Conservation (phyloP, 257 asterid genomes). For the Petunia secreta region DNA sequence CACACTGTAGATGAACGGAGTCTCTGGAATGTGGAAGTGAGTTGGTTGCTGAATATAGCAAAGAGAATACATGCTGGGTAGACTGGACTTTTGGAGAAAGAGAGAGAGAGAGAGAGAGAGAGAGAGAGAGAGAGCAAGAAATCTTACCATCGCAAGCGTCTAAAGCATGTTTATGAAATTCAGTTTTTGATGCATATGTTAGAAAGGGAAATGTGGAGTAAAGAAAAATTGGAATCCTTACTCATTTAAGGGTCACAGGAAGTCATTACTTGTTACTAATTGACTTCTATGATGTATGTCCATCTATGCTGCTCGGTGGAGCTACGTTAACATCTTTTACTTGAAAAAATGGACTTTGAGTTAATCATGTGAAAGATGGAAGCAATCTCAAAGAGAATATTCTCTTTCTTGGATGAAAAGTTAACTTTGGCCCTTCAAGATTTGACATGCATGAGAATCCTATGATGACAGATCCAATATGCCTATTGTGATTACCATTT, state of each 20-base stretch:
- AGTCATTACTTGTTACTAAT: neutral
- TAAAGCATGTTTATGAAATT: neutral
- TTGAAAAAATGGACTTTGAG: neutral
- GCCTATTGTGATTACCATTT: conserved; percentile 11
- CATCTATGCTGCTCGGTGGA: neutral
- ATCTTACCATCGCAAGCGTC: conserved; percentile 14
- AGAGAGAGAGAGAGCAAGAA: neutral
- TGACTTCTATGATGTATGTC: neutral
- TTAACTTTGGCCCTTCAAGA: conserved; percentile 1
- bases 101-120: neutral
- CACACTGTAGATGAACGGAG: neutral
- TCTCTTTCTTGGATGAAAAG: neutral
- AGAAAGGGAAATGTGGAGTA: neutral
- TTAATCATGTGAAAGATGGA: neutral
- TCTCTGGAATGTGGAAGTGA: neutral
- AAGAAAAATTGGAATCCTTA: neutral
- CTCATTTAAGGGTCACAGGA: neutral
- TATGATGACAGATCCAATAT: neutral
- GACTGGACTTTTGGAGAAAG: neutral
- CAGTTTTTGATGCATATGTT: neutral
- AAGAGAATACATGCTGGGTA: neutral
- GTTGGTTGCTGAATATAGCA: conserved; percentile 6
- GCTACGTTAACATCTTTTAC: neutral
- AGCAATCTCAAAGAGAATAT: neutral
- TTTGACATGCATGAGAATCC: neutral